Conservation (phyloP, 495 filamentous ascomycete genomes). For the Penicillium ochrochloron region DNA sequence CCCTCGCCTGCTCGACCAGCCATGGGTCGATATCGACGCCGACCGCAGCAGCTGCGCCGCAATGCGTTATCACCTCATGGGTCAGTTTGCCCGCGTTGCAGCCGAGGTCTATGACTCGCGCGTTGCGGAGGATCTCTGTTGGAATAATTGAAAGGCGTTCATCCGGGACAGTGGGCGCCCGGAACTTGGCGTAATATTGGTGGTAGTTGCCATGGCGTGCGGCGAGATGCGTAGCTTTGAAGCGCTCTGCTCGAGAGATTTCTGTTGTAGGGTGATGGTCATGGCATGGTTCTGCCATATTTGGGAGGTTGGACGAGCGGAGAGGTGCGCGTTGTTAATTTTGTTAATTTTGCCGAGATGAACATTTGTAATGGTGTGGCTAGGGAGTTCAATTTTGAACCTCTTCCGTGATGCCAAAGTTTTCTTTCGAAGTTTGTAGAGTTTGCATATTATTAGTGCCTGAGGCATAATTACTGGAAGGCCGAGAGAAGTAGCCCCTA, state of each 20-base stretch:
- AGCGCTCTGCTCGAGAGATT: conserved; percentile 36
- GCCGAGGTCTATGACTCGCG: conserved; percentile 36
- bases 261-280: conserved; percentile 23
- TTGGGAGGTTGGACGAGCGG: conserved; percentile 22
- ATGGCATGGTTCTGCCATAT: conserved; percentile 30
- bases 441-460: conserved; percentile 29
- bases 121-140: conserved; percentile 33
- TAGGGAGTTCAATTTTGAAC: conserved; percentile 8
- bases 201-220: conserved; percentile 39
- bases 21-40: conserved; percentile 39
- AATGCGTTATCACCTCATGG: conserved; percentile 33
- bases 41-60: conserved; percentile 31
- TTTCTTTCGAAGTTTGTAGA: conserved; percentile 22
- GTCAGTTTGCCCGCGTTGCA: conserved; percentile 38
- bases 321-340: conserved; percentile 15
- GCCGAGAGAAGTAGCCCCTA: conserved; percentile 3
- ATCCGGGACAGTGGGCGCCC: conserved; percentile 33
- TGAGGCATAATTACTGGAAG: conserved; percentile 19
- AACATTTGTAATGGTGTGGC: conserved; percentile 20
- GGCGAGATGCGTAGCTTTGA: conserved; percentile 38
- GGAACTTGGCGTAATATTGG: conserved; percentile 39
- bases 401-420: conserved; percentile 24
- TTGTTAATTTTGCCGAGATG: conserved; percentile 23
- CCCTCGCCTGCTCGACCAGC: conserved; percentile 37
- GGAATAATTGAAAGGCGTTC: conserved; percentile 37